These are phyloP conservation scores for Purshia tridentata DNA, from an alignment of 306 rosid genomes.

Conservation along the genomic window DNA sequence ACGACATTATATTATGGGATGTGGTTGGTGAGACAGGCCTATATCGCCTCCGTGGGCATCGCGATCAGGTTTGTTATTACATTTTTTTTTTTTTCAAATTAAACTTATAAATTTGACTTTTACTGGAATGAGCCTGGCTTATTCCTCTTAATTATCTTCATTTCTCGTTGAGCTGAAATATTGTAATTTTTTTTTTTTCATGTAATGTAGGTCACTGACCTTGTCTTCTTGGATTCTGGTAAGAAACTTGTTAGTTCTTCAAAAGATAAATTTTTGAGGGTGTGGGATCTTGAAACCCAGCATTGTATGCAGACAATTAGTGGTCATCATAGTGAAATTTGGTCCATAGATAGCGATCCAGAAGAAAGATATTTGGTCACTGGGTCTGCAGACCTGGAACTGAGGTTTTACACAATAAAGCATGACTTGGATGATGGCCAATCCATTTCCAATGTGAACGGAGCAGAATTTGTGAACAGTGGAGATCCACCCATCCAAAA, in stretches of 20 bases:
- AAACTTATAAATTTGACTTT: not conserved
- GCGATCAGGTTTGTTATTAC: conserved; percentile 60
- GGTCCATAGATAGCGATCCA: conserved; percentile 79
- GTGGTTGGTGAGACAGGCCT: conserved; percentile 83
- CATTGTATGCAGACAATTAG: conserved; percentile 92
- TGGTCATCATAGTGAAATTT: conserved; percentile 94
- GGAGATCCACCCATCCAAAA: conserved; percentile 44
- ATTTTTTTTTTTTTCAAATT: not conserved
- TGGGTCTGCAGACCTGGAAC: conserved; percentile 88
- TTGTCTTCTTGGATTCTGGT: conserved; percentile 68
- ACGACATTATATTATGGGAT: conserved; percentile 85
- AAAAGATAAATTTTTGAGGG: conserved; percentile 91
- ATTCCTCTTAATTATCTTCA: not conserved
- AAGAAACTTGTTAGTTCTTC: conserved; percentile 86
- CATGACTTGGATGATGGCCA: conserved; percentile 48
- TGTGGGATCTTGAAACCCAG: conserved; percentile 98
- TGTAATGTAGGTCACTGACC: conserved; percentile 75
- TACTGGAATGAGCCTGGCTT: not conserved
- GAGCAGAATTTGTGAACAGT: conserved; percentile 22
- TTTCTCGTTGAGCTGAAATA: not conserved
- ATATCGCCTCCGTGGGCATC: conserved; percentile 90
- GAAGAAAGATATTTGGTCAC: conserved; percentile 73
- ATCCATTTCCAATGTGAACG: conserved; percentile 32
- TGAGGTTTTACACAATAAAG: conserved; percentile 69
- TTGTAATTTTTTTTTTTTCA: conserved; percentile 12